Percentiles rank a stretch among this genome's conserved stretches.
Conservation (phyloP, 225 moss, liverwort and hornwort species). For the Ulota crispa region DNA sequence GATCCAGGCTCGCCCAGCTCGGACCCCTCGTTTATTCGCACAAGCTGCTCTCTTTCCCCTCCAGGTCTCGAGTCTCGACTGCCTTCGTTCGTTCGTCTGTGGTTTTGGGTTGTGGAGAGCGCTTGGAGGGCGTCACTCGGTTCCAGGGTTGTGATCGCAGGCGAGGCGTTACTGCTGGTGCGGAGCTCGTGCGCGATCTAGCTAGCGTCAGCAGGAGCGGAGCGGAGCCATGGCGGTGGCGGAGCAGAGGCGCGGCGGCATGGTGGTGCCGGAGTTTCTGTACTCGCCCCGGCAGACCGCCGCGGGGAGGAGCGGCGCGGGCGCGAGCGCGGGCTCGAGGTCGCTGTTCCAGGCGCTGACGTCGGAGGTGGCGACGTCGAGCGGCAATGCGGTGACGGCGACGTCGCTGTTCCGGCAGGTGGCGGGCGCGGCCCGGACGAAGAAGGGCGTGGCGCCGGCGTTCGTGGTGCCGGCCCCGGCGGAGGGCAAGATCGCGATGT, state of each 20-base stretch:
- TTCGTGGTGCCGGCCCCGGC: conserved; percentile 40
- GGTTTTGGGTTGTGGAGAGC: neutral
- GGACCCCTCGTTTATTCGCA: neutral
- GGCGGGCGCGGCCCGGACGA: conserved; percentile 31
- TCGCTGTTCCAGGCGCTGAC: conserved; percentile 32
- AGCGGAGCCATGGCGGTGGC: conserved; percentile 30
- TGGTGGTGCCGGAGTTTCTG: conserved; percentile 53
- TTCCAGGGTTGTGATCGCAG: neutral
- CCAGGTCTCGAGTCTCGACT: neutral
- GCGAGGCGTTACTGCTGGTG: neutral
- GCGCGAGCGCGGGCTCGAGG: neutral
- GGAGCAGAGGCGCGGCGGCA: conserved; percentile 20
- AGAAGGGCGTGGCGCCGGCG: conserved; percentile 38
- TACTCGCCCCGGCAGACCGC: conserved; percentile 30
- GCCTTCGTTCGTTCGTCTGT: too few species aligned
- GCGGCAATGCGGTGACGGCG: conserved; percentile 19
- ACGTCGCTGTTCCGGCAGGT: conserved; percentile 44
- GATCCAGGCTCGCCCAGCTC: neutral
- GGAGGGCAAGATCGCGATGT: conserved; percentile 64
- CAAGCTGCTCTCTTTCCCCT: neutral
- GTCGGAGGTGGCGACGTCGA: conserved; percentile 16
- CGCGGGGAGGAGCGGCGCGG: neutral
- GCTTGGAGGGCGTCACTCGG: too few species aligned
- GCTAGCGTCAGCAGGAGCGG: neutral
- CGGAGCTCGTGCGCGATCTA: neutral